Percentiles rank a stretch among this genome's conserved stretches.
Conservation (phyloP, 108 stramenopile genomes). For the Skeletonema costatum region DNA sequence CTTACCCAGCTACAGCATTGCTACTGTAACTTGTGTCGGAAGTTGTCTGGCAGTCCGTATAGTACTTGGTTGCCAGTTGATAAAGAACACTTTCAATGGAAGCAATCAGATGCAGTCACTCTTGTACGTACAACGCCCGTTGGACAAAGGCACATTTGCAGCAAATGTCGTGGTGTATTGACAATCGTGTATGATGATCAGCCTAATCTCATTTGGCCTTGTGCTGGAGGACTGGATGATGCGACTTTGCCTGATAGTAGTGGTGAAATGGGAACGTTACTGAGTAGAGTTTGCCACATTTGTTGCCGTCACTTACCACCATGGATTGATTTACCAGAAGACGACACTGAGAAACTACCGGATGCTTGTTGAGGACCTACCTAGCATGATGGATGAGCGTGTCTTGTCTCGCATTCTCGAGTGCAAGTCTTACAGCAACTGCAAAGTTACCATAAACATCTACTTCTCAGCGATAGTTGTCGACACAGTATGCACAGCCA, state of each 20-base stretch:
- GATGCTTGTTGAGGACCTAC: slow-evolving; percentile 27
- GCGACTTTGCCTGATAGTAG: slow-evolving; percentile 7
- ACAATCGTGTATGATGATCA: slow-evolving; percentile 53
- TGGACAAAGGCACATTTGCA: slow-evolving; percentile 46
- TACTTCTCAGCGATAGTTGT: too few species aligned
- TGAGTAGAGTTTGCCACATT: slow-evolving; percentile 46
- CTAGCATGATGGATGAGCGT: not conserved
- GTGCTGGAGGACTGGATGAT: slow-evolving; percentile 46
- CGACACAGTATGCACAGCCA: too few species aligned
- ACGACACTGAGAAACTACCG: slow-evolving; percentile 29
- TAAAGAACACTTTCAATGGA: slow-evolving; percentile 32
- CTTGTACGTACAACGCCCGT: slow-evolving; percentile 32
- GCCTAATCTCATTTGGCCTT: slow-evolving; percentile 42
- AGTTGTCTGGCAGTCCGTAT: slow-evolving; percentile 41
- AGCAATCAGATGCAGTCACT: not conserved
- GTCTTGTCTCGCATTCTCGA: too few species aligned
- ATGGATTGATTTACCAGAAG: slow-evolving; percentile 34
- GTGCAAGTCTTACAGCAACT: too few species aligned
- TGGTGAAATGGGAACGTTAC: slow-evolving; percentile 8
- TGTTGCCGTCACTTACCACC: slow-evolving; percentile 39
- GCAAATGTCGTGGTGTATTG: slow-evolving; percentile 34
- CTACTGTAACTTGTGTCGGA: slow-evolving; percentile 45
- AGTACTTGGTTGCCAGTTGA: slow-evolving; percentile 45
- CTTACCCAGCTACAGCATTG: slow-evolving; percentile 48
- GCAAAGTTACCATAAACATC: too few species aligned